These are phyloP conservation scores for Rhodofomes roseus DNA, from an alignment of 1,284 basidiomycete genomes.

Conservation along the genomic window DNA sequence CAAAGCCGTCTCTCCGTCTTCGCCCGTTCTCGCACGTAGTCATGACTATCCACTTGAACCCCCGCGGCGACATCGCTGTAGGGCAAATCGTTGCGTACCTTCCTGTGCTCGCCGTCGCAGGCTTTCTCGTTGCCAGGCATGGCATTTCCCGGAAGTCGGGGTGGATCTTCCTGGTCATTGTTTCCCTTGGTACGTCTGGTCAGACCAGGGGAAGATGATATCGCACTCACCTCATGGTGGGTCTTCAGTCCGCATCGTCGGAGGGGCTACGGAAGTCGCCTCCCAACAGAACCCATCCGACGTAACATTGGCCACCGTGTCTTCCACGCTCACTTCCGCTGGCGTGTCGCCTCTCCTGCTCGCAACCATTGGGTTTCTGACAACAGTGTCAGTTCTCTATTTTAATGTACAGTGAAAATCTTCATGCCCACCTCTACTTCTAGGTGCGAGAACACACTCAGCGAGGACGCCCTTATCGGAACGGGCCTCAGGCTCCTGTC, in stretches of 20 bases:
- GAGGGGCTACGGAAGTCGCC: conserved; percentile 51
- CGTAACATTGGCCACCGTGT: conserved; percentile 42
- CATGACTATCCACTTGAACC: conserved; percentile 10
- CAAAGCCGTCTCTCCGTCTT: neutral
- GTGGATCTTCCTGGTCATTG: conserved; percentile 9
- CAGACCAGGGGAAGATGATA: neutral
- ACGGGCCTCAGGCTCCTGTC: conserved; percentile 35
- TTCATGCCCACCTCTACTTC: conserved; percentile 26
- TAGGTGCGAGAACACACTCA: conserved; percentile 21
- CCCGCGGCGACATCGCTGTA: conserved; percentile 13
- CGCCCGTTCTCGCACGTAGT: neutral
- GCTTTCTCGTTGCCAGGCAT: conserved; percentile 10
- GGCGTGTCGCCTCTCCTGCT: conserved; percentile 53
- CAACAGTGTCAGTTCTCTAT: conserved; percentile 37
- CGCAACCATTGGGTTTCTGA: conserved; percentile 54
- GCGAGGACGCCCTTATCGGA: conserved; percentile 10
- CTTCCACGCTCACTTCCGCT: conserved; percentile 49
- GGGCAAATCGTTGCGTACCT: conserved; percentile 13
- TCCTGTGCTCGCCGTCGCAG: conserved; percentile 9
- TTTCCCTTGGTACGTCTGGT: neutral
- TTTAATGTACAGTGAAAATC: conserved; percentile 11
- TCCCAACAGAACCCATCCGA: conserved; percentile 39
- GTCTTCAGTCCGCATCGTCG: conserved; percentile 48
- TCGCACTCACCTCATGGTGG: neutral
- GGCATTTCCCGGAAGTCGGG: conserved; percentile 11